Base-by-base conservation (phyloP, 129 eudicot genomes). In the Ambrosia trifida region DNA sequence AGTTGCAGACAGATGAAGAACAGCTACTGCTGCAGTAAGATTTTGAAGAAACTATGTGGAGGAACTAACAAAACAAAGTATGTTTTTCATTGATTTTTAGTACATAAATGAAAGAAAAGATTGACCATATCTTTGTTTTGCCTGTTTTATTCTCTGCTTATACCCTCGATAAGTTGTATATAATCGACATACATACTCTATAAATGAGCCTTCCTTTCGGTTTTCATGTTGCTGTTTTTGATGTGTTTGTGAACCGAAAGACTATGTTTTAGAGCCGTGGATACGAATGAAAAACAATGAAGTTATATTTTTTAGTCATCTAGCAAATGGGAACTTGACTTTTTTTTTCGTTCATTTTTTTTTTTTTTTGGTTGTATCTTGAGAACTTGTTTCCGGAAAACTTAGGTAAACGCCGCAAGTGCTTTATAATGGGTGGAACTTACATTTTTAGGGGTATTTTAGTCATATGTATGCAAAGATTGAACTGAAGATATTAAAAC, bases 1-100 rank as follows among this genome's bases (percentile, higher is more conserved):
- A 86, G 68, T 61, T 91, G 78, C 97, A 89, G 73, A 72, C 62
- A 31, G 91, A 89, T 13, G 88, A 86, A 74, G 96, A 89, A 75
- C 85, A 85, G 73, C 70, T 79, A 14, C 66, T 91, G 73, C 74
- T 89, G 79, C 84, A 73, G 50, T 86, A 75, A 77, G 69, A 47
- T 44, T 24, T 30, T 73, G 63, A 61, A 45, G 63, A 61, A 45
- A 62, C 30, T 30, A 18, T 16, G 7, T 59, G 36, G 14, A 45
- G 47, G 46, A 60, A 64, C 82, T 78, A 78, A 78, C 82, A 70
- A 70, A 70, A 64, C 60, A 64, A 71, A 70, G 40, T 43, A 62
- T 59, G 46, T 36, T 70, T 54, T 71, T 52, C 31, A 70, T 69
- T 78, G 69, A 78, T 28, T n/a, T 78, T 70, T 56, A 38, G 41